Evolutionary conservation across 2,329 filamentous ascomycete species (phyloP).

Genomic region (Graphilbum ipis-grandicollis): DNA sequence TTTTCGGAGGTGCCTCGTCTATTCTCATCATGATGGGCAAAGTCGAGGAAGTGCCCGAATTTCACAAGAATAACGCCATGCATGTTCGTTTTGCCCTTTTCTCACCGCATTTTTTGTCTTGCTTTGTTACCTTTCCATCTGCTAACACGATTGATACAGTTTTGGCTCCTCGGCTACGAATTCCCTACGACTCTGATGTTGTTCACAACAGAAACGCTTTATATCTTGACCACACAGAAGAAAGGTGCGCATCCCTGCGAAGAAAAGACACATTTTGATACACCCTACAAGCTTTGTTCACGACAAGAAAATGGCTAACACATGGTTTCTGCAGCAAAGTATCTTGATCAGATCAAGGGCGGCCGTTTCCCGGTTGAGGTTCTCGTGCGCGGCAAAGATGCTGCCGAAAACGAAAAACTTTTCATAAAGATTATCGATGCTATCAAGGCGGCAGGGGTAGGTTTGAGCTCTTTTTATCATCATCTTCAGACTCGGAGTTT

Average conservation of each 20-base stretch:
- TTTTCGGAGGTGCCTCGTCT: slow-evolving; percentile 75
- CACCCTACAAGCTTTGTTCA: too few relatives aligned
- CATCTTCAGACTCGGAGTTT: too few relatives aligned
- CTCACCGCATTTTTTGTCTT: too few relatives aligned
- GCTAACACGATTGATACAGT: slow-evolving; percentile 33
- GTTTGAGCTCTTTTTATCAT: slow-evolving; percentile 24
- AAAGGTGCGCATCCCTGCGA: slow-evolving; percentile 47
- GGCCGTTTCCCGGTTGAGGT: slow-evolving; percentile 89
- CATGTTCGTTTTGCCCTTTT: slow-evolving; percentile 40
- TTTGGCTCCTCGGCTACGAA: slow-evolving; percentile 97
- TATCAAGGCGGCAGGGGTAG: slow-evolving; percentile 74
- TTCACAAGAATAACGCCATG: slow-evolving; percentile 91
- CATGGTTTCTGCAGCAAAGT: slow-evolving; percentile 67
- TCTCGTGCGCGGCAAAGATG: slow-evolving; percentile 78
- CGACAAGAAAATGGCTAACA: too few relatives aligned
- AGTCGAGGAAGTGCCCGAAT: slow-evolving; percentile 71
- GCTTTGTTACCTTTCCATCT: too few relatives aligned
- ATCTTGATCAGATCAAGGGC: slow-evolving; percentile 79
- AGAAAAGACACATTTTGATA: too few relatives aligned
- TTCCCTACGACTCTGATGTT: slow-evolving; percentile 93
- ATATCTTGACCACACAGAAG: slow-evolving; percentile 89
- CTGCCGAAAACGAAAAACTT: slow-evolving; percentile 77
- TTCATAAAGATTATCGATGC: slow-evolving; percentile 70
- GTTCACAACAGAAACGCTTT: slow-evolving; percentile 72
- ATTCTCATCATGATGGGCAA: slow-evolving; percentile 90